phyloP scores from a whole-genome alignment of 2,329 filamentous ascomycete species.

The Colletotrichum sp. region DNA sequence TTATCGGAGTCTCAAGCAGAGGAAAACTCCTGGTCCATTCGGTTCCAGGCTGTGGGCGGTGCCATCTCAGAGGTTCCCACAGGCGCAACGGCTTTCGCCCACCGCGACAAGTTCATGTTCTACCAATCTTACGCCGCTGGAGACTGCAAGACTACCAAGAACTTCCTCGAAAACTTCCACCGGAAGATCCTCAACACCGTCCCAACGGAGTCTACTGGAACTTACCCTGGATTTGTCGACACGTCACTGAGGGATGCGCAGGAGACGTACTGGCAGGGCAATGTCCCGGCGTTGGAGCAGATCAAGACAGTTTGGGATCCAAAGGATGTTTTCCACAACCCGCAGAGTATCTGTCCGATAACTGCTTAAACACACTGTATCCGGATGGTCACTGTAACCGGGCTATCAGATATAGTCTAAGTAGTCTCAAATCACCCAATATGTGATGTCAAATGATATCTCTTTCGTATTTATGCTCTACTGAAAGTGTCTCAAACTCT shows the following conservation, averaged over 20 bases:
- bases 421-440: neutral
- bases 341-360: slow-evolving; percentile 50
- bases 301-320: slow-evolving; percentile 60
- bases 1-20: slow-evolving; percentile 49
- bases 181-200: neutral
- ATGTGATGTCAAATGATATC: neutral
- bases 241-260: slow-evolving; percentile 46
- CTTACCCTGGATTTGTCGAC: slow-evolving; percentile 70
- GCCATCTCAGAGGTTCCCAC: slow-evolving; percentile 54
- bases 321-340: slow-evolving; percentile 59
- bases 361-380: neutral
- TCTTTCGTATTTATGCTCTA: neutral
- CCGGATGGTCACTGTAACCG: neutral
- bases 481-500: neutral
- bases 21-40: slow-evolving; percentile 56
- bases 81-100: slow-evolving; percentile 58
- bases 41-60: slow-evolving; percentile 60
- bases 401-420: neutral
- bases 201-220: slow-evolving; percentile 31
- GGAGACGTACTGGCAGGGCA: slow-evolving; percentile 58
- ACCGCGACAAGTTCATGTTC: slow-evolving; percentile 62
- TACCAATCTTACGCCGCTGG: slow-evolving; percentile 58
- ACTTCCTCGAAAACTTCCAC: neutral
- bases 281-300: slow-evolving; percentile 47
- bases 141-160: slow-evolving; percentile 34